Base-by-base conservation (phyloP, 148 eudicot species). In the Heliosperma pusillum region DNA sequence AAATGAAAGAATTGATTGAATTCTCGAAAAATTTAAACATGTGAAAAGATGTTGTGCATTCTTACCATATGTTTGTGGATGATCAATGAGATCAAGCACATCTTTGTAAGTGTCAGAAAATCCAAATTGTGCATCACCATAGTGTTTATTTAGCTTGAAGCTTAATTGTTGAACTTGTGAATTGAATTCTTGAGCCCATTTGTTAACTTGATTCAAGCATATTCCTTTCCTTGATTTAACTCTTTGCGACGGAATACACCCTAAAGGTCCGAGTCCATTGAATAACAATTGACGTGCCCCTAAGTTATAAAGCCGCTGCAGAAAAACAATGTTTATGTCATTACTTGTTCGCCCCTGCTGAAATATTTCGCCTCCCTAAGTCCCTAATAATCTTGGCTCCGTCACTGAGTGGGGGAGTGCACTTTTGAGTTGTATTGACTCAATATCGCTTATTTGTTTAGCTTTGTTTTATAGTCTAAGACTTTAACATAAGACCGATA, bases 181-280 rank as follows among this genome's bases (percentile, higher is more conserved):
- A 73, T 94, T 94, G 82, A 94, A 94, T 4, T 84, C 63, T 6
- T 85, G 87, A 2, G 79, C 81, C 91, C 88, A 88, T 22, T 53
- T 8, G 66, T 94, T 94, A 44, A 94, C 98, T 81, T 84, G 90
- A 29, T 69, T 82, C 52, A 94, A 84, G 82, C 98, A 94, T 33
- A 73, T 75, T 20, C 97, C 89, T 45, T 58, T 45, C 59, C 69
- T 83, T 56, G 97, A 90, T 77, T 88, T 91, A 71, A 86, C 87
- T 77, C 98, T 83, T 52, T 94, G 98, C 1, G 98, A 94, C 27
- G 98, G 98, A 42, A 94, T 94, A 85, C 98, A 94, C 0, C 98
- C 98, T 3, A 94, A 80, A 16, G 98, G 97, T 4, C 98, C 91
- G 4, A 94, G 88, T 36, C 98, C 98, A 72, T 91, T 95, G 80